Evolutionary conservation across 176 grass and related monocot genomes (phyloP), one percentile per base, ranked within the genome.

Genomic region (Saccharum officinarum): DNA sequence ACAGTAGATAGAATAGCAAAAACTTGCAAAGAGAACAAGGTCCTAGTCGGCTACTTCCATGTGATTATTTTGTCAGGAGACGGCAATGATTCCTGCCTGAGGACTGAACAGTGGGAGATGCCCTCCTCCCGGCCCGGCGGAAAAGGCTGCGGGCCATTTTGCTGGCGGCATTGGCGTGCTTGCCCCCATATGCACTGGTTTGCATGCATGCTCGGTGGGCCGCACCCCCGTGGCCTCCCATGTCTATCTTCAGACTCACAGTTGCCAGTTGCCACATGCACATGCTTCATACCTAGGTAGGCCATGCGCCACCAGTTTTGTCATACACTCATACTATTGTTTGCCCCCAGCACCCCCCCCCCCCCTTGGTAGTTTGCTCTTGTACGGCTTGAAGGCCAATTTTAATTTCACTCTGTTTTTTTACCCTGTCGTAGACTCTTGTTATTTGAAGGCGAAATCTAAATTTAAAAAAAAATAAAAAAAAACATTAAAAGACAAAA

Each of bases 11-110:
- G 28, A 28, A 28, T 28, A 1, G 28, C 28, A 28, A 28, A 28
- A 28, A 28, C 28, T 28, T 28, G 28, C 28, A 28, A 28, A 28
- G 28, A 28, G 28, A 28, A 28, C 28, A 28, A 28, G 28, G 28
- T 1, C 1, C 73, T 57, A 59, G 42, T 57, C 68, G 45, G 45
- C 45, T 42, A 73, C 10, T 41, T 14, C 65, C 83, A 86, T 86
- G 75, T 71, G 83, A 71, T 86, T 85, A 85, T 71, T 61, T 85
- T 60, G 83, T 46, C 75, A 85, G 75, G 49, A 6, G 20, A 16
- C 15, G 46, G n/a, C 34, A 42, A 63, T 79, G 47, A 79, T 85
- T 85, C 49, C 65, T 85, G 83, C 50, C 74, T 68, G 73, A 54
- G 82, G 60, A 75, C 1, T 3, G 17, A 71, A 3, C 0, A 20